These are phyloP conservation scores for Aeminium ludgeri DNA, from an alignment of 495 filamentous ascomycete species.

Conservation along the genomic window DNA sequence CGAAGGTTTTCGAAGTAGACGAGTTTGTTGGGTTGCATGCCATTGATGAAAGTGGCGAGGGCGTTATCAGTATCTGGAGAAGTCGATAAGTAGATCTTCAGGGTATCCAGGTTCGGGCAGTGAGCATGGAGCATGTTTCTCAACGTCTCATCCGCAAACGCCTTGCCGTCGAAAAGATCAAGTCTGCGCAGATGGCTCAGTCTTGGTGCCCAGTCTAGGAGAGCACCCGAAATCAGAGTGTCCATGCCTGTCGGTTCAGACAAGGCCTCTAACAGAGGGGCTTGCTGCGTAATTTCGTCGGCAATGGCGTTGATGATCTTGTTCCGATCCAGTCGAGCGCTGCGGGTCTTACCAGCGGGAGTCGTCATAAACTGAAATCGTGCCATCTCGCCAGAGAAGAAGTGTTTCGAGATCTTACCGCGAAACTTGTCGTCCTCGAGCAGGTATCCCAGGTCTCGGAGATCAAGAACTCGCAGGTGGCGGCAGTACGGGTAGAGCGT, in stretches of 20 bases:
- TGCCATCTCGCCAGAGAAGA: slow-evolving; percentile 21
- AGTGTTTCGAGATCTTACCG: slow-evolving; percentile 27
- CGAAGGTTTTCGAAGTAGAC: slow-evolving; percentile 42
- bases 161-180: slow-evolving; percentile 38
- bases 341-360: slow-evolving; percentile 5
- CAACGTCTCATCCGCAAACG: slow-evolving; percentile 35
- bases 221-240: slow-evolving; percentile 23
- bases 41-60: slow-evolving; percentile 40
- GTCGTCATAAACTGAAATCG: slow-evolving; percentile 15
- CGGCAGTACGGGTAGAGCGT: slow-evolving; percentile 54
- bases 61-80: slow-evolving; percentile 32
- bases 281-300: slow-evolving; percentile 28
- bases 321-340: slow-evolving; percentile 14
- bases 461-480: slow-evolving; percentile 46
- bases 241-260: slow-evolving; percentile 18
- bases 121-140: slow-evolving; percentile 34
- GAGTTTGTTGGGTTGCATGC: slow-evolving; percentile 40
- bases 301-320: slow-evolving; percentile 26
- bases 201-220: slow-evolving; percentile 31
- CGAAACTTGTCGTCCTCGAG: slow-evolving; percentile 36
- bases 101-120: slow-evolving; percentile 43
- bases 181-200: slow-evolving; percentile 33
- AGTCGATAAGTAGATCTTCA: slow-evolving; percentile 41
- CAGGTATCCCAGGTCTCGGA: slow-evolving; percentile 41
- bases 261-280: slow-evolving; percentile 33